phyloP scores from a whole-genome alignment of 2,329 filamentous ascomycete species.

The Botrytis porri region DNA sequence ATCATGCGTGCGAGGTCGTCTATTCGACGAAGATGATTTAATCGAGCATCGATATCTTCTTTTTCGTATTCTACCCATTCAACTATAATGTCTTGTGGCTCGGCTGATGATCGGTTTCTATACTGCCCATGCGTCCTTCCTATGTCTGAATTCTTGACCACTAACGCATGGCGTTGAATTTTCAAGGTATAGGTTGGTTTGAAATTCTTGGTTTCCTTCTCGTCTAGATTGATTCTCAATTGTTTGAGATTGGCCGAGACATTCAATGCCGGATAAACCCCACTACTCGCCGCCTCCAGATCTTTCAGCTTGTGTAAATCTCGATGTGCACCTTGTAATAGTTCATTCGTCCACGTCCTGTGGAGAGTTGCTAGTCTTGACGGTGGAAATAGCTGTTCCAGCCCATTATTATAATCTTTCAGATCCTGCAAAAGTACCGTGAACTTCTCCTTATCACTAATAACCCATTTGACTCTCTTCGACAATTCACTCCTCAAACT shows the following conservation, averaged over 20 bases:
- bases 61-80: constrained; percentile 48
- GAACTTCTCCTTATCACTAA: constrained; percentile 49
- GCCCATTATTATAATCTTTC: constrained; percentile 49
- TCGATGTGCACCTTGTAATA: constrained; percentile 46
- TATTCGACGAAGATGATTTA: constrained; percentile 45
- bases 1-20: constrained; percentile 49
- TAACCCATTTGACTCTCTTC: constrained; percentile 45
- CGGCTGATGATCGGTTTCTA: constrained; percentile 37
- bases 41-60: constrained; percentile 42
- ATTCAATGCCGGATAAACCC: constrained; percentile 44
- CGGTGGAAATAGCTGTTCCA: constrained; percentile 47
- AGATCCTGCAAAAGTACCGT: constrained; percentile 42
- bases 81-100: constrained; percentile 39
- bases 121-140: constrained; percentile 38
- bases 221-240: constrained; percentile 48
- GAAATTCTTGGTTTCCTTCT: constrained; percentile 42
- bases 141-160: constrained; percentile 26
- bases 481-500: constrained; percentile 29
- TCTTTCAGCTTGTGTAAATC: constrained; percentile 44
- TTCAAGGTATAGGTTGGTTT: constrained; percentile 45
- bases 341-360: constrained; percentile 47
- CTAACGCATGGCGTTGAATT: constrained; percentile 40
- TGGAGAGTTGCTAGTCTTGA: constrained; percentile 44
- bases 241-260: constrained; percentile 46
- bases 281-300: constrained; percentile 44